phyloP scores from a whole-genome alignment of 352 stramenopile species.

The Phytopythium mirpurense region DNA sequence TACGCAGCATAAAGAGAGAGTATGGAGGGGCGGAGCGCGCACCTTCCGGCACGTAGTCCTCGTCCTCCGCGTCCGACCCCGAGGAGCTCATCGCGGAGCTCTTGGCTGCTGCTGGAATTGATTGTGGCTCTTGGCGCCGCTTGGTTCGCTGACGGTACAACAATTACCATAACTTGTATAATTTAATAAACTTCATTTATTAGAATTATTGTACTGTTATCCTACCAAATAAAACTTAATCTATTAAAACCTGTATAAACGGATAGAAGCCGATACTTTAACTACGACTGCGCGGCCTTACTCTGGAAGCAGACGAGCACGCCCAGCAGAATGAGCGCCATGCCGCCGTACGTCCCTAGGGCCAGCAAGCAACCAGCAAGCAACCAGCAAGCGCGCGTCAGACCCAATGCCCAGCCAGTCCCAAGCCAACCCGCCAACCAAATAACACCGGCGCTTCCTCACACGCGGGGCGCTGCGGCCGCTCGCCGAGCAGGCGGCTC shows the following conservation, averaged over 20 bases:
- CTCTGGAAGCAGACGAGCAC: conserved; percentile 68
- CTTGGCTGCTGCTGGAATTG: neutral
- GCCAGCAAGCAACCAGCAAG: neutral
- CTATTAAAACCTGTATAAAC: neutral
- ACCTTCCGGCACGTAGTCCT: conserved; percentile 71
- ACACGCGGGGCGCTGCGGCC: conserved; percentile 62
- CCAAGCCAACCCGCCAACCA: neutral
- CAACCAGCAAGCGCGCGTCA: neutral
- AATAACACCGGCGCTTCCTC: conserved; percentile 13
- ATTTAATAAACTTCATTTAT: neutral
- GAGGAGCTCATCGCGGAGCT: conserved; percentile 46
- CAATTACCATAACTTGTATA: too few species aligned
- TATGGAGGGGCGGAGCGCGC: neutral
- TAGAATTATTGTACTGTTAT: neutral
- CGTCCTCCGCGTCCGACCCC: conserved; percentile 45
- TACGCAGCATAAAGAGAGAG: too few species aligned
- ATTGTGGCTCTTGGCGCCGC: neutral
- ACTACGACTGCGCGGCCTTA: conserved; percentile 15
- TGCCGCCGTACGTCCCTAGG: conserved; percentile 54
- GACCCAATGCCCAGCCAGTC: neutral
- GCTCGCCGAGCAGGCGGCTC: conserved; percentile 69
- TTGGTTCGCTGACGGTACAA: neutral
- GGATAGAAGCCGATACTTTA: neutral
- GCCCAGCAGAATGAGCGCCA: conserved; percentile 54
- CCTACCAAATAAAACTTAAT: neutral